Evolutionary conservation across 1,284 basidiomycete genomes (phyloP).

Genomic region (Hortiboletus rubellus): DNA sequence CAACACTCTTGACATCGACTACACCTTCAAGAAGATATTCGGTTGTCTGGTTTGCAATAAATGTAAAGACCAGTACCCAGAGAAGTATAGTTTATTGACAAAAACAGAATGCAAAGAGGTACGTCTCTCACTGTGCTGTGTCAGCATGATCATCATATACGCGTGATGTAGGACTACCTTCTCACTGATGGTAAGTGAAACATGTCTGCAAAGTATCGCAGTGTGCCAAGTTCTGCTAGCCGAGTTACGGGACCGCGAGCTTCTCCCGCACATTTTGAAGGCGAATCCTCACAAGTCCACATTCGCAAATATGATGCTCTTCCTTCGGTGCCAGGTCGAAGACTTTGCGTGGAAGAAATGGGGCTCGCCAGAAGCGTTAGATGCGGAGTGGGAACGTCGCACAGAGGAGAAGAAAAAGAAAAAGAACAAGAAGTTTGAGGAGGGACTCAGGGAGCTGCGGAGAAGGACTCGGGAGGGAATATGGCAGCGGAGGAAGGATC

Average conservation of each 20-base stretch:
- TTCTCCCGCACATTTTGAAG: conserved; percentile 92
- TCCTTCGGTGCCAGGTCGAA: conserved; percentile 92
- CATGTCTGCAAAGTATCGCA: background rate
- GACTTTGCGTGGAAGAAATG: conserved; percentile 98
- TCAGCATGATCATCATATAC: conserved; percentile 8
- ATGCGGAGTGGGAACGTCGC: conserved; percentile 84
- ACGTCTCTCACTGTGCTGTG: conserved; percentile 6
- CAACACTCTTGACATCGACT: conserved; percentile 81
- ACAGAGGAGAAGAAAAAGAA: conserved; percentile 85
- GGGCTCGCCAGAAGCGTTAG: conserved; percentile 91
- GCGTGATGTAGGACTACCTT: conserved; percentile 71
- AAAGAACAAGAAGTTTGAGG: conserved; percentile 92
- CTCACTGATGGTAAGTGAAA: conserved; percentile 75
- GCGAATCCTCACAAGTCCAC: conserved; percentile 97
- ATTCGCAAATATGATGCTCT: conserved; percentile 99
- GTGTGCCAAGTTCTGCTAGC: conserved; percentile 45
- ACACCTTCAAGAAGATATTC: conserved; percentile 79
- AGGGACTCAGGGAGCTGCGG: conserved; percentile 79
- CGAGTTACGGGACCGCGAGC: conserved; percentile 89
- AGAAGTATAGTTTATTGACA: conserved; percentile 92
- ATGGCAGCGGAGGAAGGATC: conserved; percentile 85
- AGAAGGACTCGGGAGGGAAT: conserved; percentile 85
- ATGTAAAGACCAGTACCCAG: conserved; percentile 87
- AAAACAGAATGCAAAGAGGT: conserved; percentile 99
- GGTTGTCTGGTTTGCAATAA: conserved; percentile 83